Evolutionary conservation across 495 filamentous ascomycete genomes (phyloP).

Genomic region (Aspergillus wentii): DNA sequence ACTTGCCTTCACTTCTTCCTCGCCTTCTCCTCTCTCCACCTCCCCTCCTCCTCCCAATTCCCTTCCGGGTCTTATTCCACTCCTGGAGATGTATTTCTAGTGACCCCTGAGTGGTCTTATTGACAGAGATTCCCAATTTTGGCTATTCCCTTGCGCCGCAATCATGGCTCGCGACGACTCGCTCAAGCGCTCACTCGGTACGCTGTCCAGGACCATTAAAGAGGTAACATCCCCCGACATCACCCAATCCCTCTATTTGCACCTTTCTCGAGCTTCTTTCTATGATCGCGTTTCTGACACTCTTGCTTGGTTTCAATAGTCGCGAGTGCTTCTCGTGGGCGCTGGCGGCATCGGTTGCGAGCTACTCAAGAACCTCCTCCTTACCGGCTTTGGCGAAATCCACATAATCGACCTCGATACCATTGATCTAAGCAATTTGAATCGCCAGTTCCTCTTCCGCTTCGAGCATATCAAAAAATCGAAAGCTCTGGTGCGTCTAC

Average conservation of each 20-base stretch:
- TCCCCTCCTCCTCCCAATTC: conserved; percentile 5
- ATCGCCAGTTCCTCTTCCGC: conserved; percentile 96
- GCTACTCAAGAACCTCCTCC: conserved; percentile 91
- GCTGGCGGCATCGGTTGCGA: conserved; percentile 98
- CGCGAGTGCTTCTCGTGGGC: conserved; percentile 88
- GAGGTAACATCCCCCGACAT: conserved; percentile 54
- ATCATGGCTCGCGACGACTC: conserved; percentile 52
- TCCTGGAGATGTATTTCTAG: conserved; percentile 4
- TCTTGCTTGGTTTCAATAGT: conserved; percentile 40
- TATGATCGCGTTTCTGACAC: conserved; percentile 12
- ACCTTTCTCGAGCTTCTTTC: background rate
- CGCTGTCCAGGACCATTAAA: conserved; percentile 56
- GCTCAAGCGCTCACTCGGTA: conserved; percentile 58
- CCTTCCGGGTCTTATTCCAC: conserved; percentile 1
- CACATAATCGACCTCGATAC: conserved; percentile 98
- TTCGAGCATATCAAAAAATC: conserved; percentile 97
- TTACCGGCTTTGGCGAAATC: conserved; percentile 90
- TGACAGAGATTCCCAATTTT: too few relatives aligned
- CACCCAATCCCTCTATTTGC: conserved; percentile 4
- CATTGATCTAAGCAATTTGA: conserved; percentile 95
- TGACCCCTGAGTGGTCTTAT: too few relatives aligned
- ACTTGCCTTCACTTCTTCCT: conserved; percentile 7
- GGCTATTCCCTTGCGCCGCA: conserved; percentile 14
- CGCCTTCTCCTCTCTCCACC: conserved; percentile 8
- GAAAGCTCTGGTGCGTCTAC: conserved; percentile 75